Evolutionary conservation across 78 protist genomes (phyloP).

Genomic region (Isochrysis galbana): DNA sequence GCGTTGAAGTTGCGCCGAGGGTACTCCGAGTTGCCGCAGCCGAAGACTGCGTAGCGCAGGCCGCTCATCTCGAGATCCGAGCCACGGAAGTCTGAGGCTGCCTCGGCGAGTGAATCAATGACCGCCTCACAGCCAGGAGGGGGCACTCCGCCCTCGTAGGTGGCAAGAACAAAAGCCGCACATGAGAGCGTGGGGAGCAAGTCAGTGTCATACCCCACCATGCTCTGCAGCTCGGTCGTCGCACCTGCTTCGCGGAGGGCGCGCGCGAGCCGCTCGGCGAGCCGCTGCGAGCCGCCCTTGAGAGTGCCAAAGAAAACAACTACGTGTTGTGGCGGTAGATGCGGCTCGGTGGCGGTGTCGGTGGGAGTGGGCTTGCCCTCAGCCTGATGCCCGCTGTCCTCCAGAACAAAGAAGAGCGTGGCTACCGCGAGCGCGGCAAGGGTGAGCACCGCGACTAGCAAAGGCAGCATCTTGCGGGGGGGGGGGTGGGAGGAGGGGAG

Average conservation of each 20-base stretch:
- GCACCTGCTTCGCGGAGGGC: not conserved
- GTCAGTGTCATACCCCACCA: not conserved
- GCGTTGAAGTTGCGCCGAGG: conserved; percentile 14
- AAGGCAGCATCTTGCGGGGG: too few species aligned
- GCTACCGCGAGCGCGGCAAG: too few species aligned
- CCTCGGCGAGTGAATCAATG: not conserved
- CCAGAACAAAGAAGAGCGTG: too few species aligned
- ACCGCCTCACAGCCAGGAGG: not conserved
- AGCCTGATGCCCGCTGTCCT: too few species aligned
- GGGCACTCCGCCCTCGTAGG: conserved; percentile 61
- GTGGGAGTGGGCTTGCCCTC: too few species aligned
- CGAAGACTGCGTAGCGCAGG: conserved; percentile 54
- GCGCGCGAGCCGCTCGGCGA: not conserved
- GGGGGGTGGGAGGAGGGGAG: too few species aligned
- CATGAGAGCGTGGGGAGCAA: not conserved
- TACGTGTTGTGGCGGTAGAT: too few species aligned
- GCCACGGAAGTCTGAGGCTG: conserved; percentile 33
- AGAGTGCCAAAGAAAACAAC: not conserved
- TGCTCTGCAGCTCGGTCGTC: not conserved
- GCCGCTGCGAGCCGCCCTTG: not conserved
- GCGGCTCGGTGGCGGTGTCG: too few species aligned
- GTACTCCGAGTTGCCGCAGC: conserved; percentile 54
- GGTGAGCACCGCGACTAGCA: too few species aligned
- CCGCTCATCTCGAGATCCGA: not conserved
- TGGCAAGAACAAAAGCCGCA: conserved; percentile 39